Percentiles rank a stretch among this genome's conserved stretches.
These are phyloP conservation scores for Eragrostis nindensis DNA, from an alignment of 176 grass and related monocot genomes.

Conservation along the genomic window DNA sequence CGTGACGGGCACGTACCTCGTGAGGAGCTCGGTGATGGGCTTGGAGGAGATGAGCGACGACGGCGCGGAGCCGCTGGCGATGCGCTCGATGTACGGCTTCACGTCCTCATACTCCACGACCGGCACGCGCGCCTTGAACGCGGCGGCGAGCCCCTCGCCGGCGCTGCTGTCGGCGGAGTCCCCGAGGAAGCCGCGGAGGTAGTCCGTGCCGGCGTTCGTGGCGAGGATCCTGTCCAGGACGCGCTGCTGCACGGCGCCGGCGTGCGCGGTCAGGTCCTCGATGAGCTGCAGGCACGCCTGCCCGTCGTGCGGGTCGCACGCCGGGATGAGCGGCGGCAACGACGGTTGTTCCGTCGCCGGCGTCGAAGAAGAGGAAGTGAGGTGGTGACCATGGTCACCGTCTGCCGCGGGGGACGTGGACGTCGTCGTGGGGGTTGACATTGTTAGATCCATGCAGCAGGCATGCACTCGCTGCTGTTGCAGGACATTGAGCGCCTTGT, in stretches of 20 bases:
- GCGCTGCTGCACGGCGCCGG: constrained; percentile 54
- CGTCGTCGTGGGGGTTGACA: constrained; percentile 31
- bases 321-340: constrained; percentile 39
- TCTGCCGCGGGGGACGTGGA: constrained; percentile 27
- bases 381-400: constrained; percentile 10
- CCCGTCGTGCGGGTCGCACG: constrained; percentile 57
- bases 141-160: not conserved
- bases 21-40: constrained; percentile 76
- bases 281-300: constrained; percentile 54
- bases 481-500: constrained; percentile 29
- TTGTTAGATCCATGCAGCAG: constrained; percentile 58
- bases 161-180: not conserved
- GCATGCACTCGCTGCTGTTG: constrained; percentile 26
- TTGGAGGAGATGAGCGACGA: constrained; percentile 64
- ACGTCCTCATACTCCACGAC: constrained; percentile 79
- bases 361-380: no score
- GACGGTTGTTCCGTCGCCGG: not conserved
- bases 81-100: constrained; percentile 72
- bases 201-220: constrained; percentile 64
- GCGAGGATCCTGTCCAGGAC: constrained; percentile 61
- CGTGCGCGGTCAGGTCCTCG: constrained; percentile 65
- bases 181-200: constrained; percentile 58
- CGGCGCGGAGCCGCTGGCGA: constrained; percentile 59
- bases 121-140: constrained; percentile 63
- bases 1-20: constrained; percentile 40